Conservation (phyloP, 2,329 filamentous ascomycete genomes). For the Alternaria triticimaculans region DNA sequence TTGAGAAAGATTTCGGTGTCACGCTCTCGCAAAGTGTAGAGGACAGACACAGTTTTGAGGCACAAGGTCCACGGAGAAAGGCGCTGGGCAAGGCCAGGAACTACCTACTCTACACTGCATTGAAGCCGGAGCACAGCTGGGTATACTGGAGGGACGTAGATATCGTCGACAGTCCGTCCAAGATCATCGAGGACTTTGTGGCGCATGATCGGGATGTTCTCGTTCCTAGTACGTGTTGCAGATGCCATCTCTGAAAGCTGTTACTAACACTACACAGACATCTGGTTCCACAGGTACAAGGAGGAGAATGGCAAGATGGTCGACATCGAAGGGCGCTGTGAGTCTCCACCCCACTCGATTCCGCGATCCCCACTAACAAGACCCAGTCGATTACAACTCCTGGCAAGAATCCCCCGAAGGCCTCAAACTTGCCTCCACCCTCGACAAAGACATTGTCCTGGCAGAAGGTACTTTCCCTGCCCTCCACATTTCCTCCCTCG, state of each 20-base stretch:
- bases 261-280: constrained; percentile 64
- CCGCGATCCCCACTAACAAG: background rate
- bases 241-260: background rate
- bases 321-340: constrained; percentile 95
- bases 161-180: constrained; percentile 86
- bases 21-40: constrained; percentile 78
- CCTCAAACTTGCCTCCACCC: constrained; percentile 71
- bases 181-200: constrained; percentile 93
- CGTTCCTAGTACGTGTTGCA: constrained; percentile 79
- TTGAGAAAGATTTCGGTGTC: constrained; percentile 90
- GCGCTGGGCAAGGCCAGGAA: constrained; percentile 90
- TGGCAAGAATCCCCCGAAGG: constrained; percentile 94
- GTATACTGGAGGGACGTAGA: constrained; percentile 99
- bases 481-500: background rate
- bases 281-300: constrained; percentile 94
- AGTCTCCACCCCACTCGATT: constrained; percentile 41
- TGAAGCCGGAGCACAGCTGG: constrained; percentile 96
- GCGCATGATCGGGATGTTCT: constrained; percentile 91
- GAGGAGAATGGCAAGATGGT: constrained; percentile 64
- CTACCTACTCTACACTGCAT: constrained; percentile 80
- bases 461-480: constrained; percentile 73
- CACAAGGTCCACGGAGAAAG: constrained; percentile 88
- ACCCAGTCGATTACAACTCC: constrained; percentile 93
- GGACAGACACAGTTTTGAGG: constrained; percentile 83
- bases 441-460: constrained; percentile 82